Base-by-base conservation (phyloP, 2,329 filamentous ascomycete species). In the Colletotrichum neosansevieriae region DNA sequence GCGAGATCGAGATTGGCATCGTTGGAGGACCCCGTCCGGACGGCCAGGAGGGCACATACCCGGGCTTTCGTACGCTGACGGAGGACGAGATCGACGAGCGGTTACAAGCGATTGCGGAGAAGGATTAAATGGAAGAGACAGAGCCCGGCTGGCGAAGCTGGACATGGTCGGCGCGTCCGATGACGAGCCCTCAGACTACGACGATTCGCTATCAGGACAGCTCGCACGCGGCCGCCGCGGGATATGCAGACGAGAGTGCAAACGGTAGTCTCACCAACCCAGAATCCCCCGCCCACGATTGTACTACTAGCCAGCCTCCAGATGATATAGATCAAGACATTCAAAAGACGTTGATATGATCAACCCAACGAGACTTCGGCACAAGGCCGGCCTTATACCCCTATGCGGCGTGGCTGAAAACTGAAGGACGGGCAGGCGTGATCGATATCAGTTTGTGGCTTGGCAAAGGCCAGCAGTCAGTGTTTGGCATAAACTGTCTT, bases 31-130 rank as follows among this genome's bases (percentile, higher is more conserved):
- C 95, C 66, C 88, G 89, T 75, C 82, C 85, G 67, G 93, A 97
- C 77, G 95, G 94, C 73, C 87, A 92, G 82, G 92, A 97, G 79
- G 94, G 93, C 72, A 92, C 91, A 71, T 88, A 93, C 76, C 82
- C 91, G 57, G 86, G 85, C 71, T 99, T 99, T 87, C 90, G 94
- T 79, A 92, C 91, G 74, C 87, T 99, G 81, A 97, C 93, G 34
- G 95, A 98, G 82, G 94, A 98, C 40, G 95, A 99, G 88, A 98
- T 99, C 80, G 96, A 99, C 77, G 96, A 98, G 83, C 89, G 96
- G 82, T 89, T 99, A 84, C 94, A 98, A 83, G 94, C 95, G 64
- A 99, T 99, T 81, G 94, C 94, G 67, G 96, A 99, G 87, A 98
- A 98, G 89, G 96, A 99, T 83, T 99, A 88, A 89, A 75, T 71